phyloP scores from a whole-genome alignment of 768 basidiomycete genomes.

The Serendipita indica region DNA sequence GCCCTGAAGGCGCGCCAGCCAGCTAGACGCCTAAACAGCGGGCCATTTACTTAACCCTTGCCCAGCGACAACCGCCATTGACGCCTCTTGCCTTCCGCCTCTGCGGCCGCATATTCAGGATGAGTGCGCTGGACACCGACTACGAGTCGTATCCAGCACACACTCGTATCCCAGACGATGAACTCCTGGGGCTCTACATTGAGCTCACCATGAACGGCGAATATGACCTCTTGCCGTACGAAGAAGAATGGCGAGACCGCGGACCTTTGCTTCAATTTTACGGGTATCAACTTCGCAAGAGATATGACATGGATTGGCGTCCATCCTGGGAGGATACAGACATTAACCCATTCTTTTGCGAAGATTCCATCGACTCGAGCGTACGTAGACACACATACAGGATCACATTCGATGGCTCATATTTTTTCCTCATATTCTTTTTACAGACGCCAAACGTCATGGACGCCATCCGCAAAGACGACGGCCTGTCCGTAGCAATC shows the following conservation, averaged over 20 bases:
- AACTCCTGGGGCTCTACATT: background rate
- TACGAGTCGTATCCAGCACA: slow-evolving; percentile 8
- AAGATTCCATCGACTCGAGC: slow-evolving; percentile 6
- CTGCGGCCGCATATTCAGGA: too few species aligned
- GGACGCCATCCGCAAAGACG: background rate
- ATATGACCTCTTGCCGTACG: slow-evolving; percentile 5
- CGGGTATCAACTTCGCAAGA: background rate
- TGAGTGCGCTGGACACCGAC: slow-evolving; percentile 9
- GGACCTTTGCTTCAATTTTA: background rate
- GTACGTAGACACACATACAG: background rate
- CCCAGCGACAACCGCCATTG: too few species aligned
- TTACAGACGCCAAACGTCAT: slow-evolving; percentile 2
- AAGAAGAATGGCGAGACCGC: slow-evolving; percentile 7
- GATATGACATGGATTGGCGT: slow-evolving; percentile 1
- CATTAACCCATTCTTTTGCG: slow-evolving; percentile 6
- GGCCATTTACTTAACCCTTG: too few species aligned
- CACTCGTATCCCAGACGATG: slow-evolving; percentile 3
- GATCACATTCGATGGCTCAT: background rate
- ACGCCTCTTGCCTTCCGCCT: too few species aligned
- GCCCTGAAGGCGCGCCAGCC: too few species aligned
- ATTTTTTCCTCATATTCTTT: background rate
- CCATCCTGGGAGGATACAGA: slow-evolving; percentile 6
- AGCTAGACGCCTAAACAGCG: too few species aligned
- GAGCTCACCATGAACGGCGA: slow-evolving; percentile 7
- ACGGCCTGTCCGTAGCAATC: background rate